These are phyloP conservation scores for Eragrostis tef DNA, from an alignment of 202 grass and related monocot genomes.

Conservation along the genomic window DNA sequence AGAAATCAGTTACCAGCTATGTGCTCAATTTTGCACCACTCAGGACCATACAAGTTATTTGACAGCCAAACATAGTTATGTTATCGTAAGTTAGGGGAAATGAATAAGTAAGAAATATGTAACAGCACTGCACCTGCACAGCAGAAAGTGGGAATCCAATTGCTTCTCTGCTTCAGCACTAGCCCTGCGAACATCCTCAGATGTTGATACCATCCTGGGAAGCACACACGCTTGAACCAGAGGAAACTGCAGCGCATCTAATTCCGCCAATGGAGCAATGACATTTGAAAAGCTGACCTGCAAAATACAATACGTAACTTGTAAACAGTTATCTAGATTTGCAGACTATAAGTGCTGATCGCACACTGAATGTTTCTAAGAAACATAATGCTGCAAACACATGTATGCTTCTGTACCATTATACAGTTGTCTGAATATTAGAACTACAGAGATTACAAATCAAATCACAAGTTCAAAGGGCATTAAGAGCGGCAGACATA, in stretches of 20 bases:
- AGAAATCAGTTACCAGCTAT: constrained; percentile 23
- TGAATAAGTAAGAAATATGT: constrained; percentile 34
- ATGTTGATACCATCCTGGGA: constrained; percentile 79
- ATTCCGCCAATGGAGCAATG: constrained; percentile 72
- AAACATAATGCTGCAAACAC: constrained; percentile 9
- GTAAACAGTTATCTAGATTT: background rate
- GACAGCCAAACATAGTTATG: background rate
- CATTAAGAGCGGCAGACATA: constrained; percentile 42
- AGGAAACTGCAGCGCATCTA: constrained; percentile 87
- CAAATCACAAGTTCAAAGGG: constrained; percentile 12
- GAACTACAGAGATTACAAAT: background rate
- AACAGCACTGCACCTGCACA: constrained; percentile 67
- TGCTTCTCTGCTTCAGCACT: constrained; percentile 77
- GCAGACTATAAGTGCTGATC: background rate
- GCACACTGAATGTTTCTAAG: background rate
- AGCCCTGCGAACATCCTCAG: constrained; percentile 66
- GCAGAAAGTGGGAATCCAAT: constrained; percentile 77
- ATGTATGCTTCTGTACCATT: background rate
- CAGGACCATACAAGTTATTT: background rate
- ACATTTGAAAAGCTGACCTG: constrained; percentile 83
- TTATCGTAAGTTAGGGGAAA: constrained; percentile 4
- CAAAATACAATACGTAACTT: constrained; percentile 35
- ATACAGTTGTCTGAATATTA: background rate
- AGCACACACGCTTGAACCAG: constrained; percentile 88
- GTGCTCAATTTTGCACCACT: background rate